phyloP scores from a whole-genome alignment of 2,329 filamentous ascomycete species.

The Stagonosporopsis rhizophila region DNA sequence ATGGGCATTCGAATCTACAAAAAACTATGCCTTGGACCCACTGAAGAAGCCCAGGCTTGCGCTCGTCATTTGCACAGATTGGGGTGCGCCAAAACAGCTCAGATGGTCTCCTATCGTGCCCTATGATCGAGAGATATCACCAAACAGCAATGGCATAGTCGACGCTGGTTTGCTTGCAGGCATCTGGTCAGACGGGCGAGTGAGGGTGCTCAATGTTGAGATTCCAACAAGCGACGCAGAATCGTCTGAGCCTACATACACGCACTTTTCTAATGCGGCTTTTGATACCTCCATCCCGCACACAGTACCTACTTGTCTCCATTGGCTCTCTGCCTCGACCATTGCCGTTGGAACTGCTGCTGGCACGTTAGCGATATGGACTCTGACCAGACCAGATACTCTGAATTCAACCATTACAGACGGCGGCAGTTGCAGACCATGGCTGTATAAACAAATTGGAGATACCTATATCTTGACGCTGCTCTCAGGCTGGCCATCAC shows the following conservation, averaged over 20 bases:
- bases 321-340: constrained; percentile 64
- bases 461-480: constrained; percentile 58
- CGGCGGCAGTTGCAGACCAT: constrained; percentile 42
- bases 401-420: constrained; percentile 14
- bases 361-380: constrained; percentile 64
- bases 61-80: constrained; percentile 62
- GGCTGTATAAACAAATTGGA: constrained; percentile 54
- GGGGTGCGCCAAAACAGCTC: constrained; percentile 62
- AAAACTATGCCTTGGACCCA: constrained; percentile 53
- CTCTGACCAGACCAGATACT: constrained; percentile 49
- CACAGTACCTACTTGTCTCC: constrained; percentile 62
- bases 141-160: constrained; percentile 38
- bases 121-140: constrained; percentile 23
- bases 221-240: constrained; percentile 19
- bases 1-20: constrained; percentile 60
- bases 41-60: constrained; percentile 54
- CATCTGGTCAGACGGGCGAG: constrained; percentile 64
- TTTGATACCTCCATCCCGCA: constrained; percentile 60
- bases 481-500: constrained; percentile 60
- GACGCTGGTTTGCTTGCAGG: constrained; percentile 62
- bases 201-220: constrained; percentile 62
- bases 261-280: constrained; percentile 56
- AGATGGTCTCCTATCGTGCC: constrained; percentile 63
- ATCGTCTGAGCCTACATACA: constrained; percentile 31
- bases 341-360: constrained; percentile 64